Percentiles rank a stretch among this genome's conserved stretches.
Evolutionary conservation across 2,329 filamentous ascomycete genomes (phyloP).

Genomic region (Venturiaceae sp.): DNA sequence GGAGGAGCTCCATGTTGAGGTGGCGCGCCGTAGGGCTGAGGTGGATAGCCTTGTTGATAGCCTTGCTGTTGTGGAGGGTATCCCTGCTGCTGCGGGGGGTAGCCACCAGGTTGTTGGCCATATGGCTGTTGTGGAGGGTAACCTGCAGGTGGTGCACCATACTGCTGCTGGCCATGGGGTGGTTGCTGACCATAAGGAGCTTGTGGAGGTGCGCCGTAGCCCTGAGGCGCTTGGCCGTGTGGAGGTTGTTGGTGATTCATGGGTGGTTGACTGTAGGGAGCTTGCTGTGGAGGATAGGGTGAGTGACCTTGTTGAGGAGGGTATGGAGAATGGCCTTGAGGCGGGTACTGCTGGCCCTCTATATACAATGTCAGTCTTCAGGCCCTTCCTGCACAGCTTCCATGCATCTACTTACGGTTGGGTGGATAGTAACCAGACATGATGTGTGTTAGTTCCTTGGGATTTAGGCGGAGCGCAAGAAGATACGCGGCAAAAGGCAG

Average conservation of each 20-base stretch:
- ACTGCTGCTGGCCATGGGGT: neutral
- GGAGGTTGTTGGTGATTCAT: constrained; percentile 14
- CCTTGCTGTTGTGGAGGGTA: constrained; percentile 13
- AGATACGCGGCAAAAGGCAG: neutral
- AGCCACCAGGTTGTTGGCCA: constrained; percentile 12
- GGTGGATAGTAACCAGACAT: constrained; percentile 5
- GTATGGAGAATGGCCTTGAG: constrained; percentile 11
- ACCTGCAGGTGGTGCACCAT: constrained; percentile 14
- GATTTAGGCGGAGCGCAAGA: neutral
- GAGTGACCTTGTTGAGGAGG: constrained; percentile 3
- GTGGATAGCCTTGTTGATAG: constrained; percentile 12
- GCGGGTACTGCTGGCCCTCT: constrained; percentile 6
- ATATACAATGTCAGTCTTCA: neutral
- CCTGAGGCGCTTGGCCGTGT: constrained; percentile 19
- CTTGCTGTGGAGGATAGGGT: constrained; percentile 11
- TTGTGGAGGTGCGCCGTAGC: constrained; percentile 12
- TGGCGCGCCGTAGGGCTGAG: constrained; percentile 11
- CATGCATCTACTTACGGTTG: neutral
- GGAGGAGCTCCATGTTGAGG: constrained; percentile 18
- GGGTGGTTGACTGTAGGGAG: constrained; percentile 13
- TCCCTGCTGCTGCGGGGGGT: constrained; percentile 16
- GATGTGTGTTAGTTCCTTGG: neutral
- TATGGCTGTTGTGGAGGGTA: constrained; percentile 9
- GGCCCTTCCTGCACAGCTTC: neutral
- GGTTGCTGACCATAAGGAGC: constrained; percentile 11